Conservation (phyloP, 78 protist species). For the Guillardia theta region DNA sequence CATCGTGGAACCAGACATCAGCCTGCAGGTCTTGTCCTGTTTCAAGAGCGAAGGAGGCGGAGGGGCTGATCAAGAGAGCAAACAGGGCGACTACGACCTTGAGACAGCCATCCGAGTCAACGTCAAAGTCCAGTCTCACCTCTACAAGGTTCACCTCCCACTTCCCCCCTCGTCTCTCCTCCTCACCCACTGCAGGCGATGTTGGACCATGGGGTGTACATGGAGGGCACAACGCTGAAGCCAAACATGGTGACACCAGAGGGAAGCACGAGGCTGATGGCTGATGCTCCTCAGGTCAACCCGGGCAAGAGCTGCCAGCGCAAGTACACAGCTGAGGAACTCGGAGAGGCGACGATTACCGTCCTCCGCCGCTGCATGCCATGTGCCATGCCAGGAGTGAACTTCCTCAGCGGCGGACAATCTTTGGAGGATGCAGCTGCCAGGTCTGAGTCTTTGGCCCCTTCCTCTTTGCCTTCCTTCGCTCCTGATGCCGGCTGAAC, state of each 20-base stretch:
- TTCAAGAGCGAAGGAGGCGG: too few species aligned
- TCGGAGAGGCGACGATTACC: neutral
- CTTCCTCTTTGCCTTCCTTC: too few species aligned
- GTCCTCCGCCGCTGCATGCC: neutral
- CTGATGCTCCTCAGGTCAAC: neutral
- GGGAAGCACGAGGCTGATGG: neutral
- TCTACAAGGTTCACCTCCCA: too few species aligned
- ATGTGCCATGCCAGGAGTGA: neutral
- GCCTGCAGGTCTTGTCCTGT: neutral
- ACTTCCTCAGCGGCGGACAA: neutral
- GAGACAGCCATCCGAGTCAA: slow-evolving; percentile 29
- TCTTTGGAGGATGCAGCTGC: neutral
- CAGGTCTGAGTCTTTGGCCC: too few species aligned
- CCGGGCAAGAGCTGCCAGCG: neutral
- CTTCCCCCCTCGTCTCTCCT: too few species aligned
- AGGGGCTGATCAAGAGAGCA: too few species aligned
- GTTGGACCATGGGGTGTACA: neutral
- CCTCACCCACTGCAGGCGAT: too few species aligned
- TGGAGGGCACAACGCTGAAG: neutral
- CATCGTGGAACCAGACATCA: slow-evolving; percentile 50
- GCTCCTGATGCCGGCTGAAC: too few species aligned
- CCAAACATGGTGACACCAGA: neutral
- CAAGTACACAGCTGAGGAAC: neutral
- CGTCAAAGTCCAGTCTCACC: neutral
- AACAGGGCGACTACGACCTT: slow-evolving; percentile 37